Evolutionary conservation across 1,284 basidiomycete species (phyloP), one percentile per base, ranked within the genome.

Genomic region (Ganoderma meredithae): DNA sequence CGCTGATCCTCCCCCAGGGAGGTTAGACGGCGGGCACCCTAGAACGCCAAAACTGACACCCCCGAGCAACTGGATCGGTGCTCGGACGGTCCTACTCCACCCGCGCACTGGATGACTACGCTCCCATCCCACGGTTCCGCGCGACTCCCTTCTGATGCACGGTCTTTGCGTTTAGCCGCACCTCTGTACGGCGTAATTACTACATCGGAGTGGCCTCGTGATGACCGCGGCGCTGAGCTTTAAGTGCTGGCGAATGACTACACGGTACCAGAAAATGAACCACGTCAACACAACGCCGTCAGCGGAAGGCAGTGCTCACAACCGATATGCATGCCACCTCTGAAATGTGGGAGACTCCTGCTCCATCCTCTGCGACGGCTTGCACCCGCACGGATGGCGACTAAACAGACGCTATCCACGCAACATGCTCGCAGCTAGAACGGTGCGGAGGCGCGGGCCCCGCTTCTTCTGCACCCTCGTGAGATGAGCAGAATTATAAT

Each of bases 381-480:
- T 12, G 15, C 13, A n/a, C 27, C 55, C 55, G 39, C 33, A 58
- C 33, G 33, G 33, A n/a, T 39, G 33, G 55, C 33, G 33, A 58
- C 55, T 33, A 58, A 40, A 22, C 39, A 39, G 25, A 60, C 39
- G 22, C 36, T 40, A 41, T 25, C 40, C 39, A 40, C 22, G 25
- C 55, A 27, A 40, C 58, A 41, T n/a, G 58, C 15, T 60, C 55
- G 58, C 58, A 41, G 58, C 58, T 60, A 60, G 58, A 60, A 60
- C 58, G 58, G 58, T n/a, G 58, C 39, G 58, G 58, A 60, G 58
- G 39, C 58, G 58, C 58, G 58, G 58, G 19, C 39, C 22, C 58
- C 58, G 39, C 36, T 22, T 41, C 58, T 60, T 60, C 58, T 15
- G 33, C 27, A 33, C 27, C 55, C 31, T 58, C 19, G 33, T 58